These are phyloP conservation scores for Hordeum vulgare DNA, from an alignment of 176 grass and related monocot genomes.

Conservation along the genomic window MorexV3_pseudomolecules_assembly NC_058520.1:23524718-23525217, in stretches of 20 bases:
- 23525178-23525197: conserved; percentile 8
- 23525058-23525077: conserved; percentile 90
- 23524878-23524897: neutral
- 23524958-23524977: neutral
- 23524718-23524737: too few relatives aligned
- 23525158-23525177: conserved; percentile 33
- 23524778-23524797: too few relatives aligned
- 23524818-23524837: too few relatives aligned
- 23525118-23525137: conserved; percentile 97
- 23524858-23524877: neutral
- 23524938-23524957: neutral
- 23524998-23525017: neutral
- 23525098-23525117: conserved; percentile 93
- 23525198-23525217: neutral
- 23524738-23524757: too few relatives aligned
- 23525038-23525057: conserved; percentile 76
- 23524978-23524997: neutral
- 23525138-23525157: conserved; percentile 97
- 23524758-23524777: too few relatives aligned
- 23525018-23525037: conserved; percentile 67
- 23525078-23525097: conserved; percentile 94
- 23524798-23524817: too few relatives aligned
- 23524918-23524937: neutral
- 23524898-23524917: neutral
- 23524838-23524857: too few relatives aligned